Percentiles rank a stretch among this genome's conserved stretches.
phyloP scores from a whole-genome alignment of 2,329 filamentous ascomycete genomes.

The Pochonia chlamydosporia region DNA sequence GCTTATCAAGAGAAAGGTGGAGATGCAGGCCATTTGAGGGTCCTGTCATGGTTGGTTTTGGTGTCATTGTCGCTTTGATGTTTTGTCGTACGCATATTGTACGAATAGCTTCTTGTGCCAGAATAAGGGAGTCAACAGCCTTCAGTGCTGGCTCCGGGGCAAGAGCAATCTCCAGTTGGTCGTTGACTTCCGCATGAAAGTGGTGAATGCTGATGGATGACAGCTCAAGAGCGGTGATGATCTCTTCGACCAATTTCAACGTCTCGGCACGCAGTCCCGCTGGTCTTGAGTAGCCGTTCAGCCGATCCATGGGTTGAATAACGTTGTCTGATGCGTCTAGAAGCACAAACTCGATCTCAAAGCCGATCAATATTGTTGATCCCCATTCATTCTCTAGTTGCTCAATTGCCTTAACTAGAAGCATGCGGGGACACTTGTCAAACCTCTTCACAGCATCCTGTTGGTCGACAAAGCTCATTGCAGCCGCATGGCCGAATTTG shows the following conservation, averaged over 20 bases:
- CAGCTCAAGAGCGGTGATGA: not conserved
- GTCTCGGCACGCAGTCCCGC: not conserved
- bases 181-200: slow-evolving; percentile 4
- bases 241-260: not conserved
- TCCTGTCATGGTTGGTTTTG: slow-evolving; percentile 1
- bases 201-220: slow-evolving; percentile 5
- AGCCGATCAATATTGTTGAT: not conserved
- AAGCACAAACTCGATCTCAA: slow-evolving; percentile 2
- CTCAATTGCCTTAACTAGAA: not conserved
- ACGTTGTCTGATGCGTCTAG: not conserved
- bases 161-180: slow-evolving; percentile 5
- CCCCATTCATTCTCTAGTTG: not conserved
- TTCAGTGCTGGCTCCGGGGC: slow-evolving; percentile 1
- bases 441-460: not conserved
- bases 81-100: slow-evolving; percentile 1
- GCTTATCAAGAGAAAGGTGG: no score
- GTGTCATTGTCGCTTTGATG: slow-evolving; percentile 6
- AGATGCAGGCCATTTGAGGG: slow-evolving; percentile 2
- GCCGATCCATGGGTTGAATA: not conserved
- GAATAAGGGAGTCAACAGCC: slow-evolving; percentile 3
- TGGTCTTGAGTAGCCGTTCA: not conserved
- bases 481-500: not conserved
- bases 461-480: slow-evolving; percentile 1
- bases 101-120: slow-evolving; percentile 6
- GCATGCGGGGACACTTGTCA: slow-evolving; percentile 3